Base-by-base conservation (phyloP, 2,329 filamentous ascomycete genomes). In the Clonostachys byssicola region DNA sequence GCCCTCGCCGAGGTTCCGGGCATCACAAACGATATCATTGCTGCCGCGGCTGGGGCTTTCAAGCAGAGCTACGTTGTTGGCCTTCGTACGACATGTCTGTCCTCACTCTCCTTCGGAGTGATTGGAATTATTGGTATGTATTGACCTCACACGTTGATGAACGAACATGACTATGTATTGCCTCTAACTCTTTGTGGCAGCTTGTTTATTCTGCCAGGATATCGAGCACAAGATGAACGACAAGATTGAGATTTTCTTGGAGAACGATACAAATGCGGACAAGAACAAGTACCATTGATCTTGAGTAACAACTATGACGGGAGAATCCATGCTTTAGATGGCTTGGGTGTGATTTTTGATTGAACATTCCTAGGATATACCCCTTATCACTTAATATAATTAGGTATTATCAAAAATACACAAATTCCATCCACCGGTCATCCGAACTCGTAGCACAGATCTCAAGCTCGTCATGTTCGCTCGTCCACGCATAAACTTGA, bases 181-280 rank as follows among this genome's bases (percentile, higher is more conserved):
- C 23, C 23, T 30, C 23, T 30, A 10, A 30, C 3, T 8, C 23
- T 30, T 30, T 30, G 23, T 30, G 8, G 17, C 36, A 58, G 57
- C 60, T n/a, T 61, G 58, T 45, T 10, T 58, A n/a, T 62, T 52
- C 44, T 64, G 61, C 49, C 55, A 63, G 47, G 61, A 64, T 44
- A 62, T 64, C 44, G 60, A 54, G 34, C 52, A 56, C 39, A 64
- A 64, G 59, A 66, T 66, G 63, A 63, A 62, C 51, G 56, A 64
- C 53, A 64, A 64, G 59, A 66, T 65, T 50, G 61, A 66, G 48
- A 56, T 65, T 23, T 66, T 58, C 53, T 51, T 66, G 35, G 62
- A 63, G 53, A 64, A 62, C 44, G 60, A 63, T 38, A 55, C 59
- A 41, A 55, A 63, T 40, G 59, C 59, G 4, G 59, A 62, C 33